phyloP scores from a whole-genome alignment of 2,329 filamentous ascomycete genomes.

The Alternaria sp. region DNA sequence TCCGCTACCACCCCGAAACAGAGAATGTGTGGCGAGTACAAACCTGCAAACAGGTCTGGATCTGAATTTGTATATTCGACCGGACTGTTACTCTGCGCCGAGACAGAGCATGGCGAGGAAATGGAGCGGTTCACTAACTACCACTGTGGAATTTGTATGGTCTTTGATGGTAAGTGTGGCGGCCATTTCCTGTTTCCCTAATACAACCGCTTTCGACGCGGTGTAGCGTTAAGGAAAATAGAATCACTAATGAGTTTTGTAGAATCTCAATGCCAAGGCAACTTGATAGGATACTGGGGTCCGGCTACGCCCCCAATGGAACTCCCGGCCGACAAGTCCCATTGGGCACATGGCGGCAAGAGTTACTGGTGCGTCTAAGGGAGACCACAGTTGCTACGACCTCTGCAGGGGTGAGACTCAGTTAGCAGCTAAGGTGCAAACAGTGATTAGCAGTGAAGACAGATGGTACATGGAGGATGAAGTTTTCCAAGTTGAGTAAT shows the following conservation, averaged over 20 bases:
- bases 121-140: neutral
- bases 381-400: neutral
- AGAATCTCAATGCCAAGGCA: neutral
- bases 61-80: neutral
- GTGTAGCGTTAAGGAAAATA: too few species aligned
- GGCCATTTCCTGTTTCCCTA: too few species aligned
- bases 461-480: neutral
- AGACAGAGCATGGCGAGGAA: neutral
- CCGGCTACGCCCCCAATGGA: neutral
- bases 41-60: neutral
- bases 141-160: slow-evolving; percentile 3
- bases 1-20: neutral
- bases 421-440: neutral
- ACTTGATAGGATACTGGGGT: neutral
- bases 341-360: neutral
- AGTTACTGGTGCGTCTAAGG: slow-evolving; percentile 4
- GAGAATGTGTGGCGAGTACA: neutral
- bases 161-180: slow-evolving; percentile 3
- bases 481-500: neutral
- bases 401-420: neutral
- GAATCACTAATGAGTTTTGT: neutral
- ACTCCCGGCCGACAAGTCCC: neutral
- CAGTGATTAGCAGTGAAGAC: neutral
- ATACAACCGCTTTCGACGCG: too few species aligned
- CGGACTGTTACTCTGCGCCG: neutral